Conservation (phyloP, 139 green algal genomes). For the Microglena sp. region DNA sequence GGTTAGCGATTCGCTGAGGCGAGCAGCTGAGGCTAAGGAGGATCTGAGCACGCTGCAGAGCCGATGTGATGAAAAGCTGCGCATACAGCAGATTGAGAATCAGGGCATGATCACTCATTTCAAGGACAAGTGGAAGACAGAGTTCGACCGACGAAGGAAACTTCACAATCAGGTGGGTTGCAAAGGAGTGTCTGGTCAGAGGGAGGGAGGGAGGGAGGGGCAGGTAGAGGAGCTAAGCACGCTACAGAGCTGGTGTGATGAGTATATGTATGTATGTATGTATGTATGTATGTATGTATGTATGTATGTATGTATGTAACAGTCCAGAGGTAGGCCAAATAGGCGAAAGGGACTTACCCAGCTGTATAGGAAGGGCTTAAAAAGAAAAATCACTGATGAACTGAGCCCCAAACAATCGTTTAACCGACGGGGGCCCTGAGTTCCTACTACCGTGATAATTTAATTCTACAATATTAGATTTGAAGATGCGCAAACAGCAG, state of each 20-base stretch:
- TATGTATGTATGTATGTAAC: not conserved
- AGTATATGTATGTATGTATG: constrained; percentile 3
- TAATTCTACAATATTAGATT: too few species aligned
- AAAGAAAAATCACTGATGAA: too few species aligned
- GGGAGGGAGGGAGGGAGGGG: not conserved
- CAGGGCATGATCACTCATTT: constrained; percentile 29
- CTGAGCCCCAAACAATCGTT: too few species aligned
- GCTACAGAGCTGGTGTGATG: too few species aligned
- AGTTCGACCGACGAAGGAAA: constrained; percentile 44
- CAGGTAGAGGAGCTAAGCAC: too few species aligned
- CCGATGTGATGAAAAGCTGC: not conserved
- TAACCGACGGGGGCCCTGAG: too few species aligned
- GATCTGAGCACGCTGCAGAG: not conserved
- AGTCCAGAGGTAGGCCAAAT: not conserved
- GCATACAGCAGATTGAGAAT: constrained; percentile 17
- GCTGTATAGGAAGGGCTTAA: too few species aligned
- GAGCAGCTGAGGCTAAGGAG: not conserved
- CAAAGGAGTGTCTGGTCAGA: not conserved
- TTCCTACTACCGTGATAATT: too few species aligned
- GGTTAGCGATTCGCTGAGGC: too few species aligned
- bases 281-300: not conserved
- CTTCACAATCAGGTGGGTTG: constrained; percentile 44
- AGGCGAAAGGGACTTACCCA: too few species aligned
- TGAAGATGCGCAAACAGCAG: not conserved
- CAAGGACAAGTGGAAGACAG: constrained; percentile 32